Evolutionary conservation across 192 early-diverging fungal genomes (phyloP), one percentile per base, ranked within the genome.

Genomic region (Lobosporangium transversale): DNA sequence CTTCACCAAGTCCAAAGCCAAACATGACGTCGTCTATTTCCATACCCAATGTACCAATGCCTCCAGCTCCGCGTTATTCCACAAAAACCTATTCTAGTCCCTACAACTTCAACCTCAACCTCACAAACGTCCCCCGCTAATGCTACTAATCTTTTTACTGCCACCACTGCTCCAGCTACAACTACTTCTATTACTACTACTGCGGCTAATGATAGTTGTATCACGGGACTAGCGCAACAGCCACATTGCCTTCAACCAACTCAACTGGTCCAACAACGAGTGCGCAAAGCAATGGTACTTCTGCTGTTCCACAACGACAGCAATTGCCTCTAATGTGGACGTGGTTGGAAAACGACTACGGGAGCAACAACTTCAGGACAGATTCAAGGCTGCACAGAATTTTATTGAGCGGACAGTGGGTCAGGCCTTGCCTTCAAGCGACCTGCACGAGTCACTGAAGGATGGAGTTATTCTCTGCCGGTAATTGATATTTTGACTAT

Each of bases 401-500:
- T 93, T 89, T 62, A 85, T 93, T 30, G 88, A 91, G 40, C 73
- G 83, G 11, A 87, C 87, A 21, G 71, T 91, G 3, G 87, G 81
- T 7, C 61, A 80, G 31, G 78, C 83, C 52, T 81, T 94, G 18
- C 82, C 87, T 3, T 78, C 79, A 14, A 79, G 79, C 30, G 84
- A 87, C 53, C 73, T 94, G 23, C 86, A 87, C 31, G 67, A 78
- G 9, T 83, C 84, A 29, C 82, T 95, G 15, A 87, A 88, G 60
- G 91, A 93, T 58, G 94, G 92, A 31, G 89, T 93, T 5, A 66
- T 94, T 5, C 84, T 95, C 36, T 95, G 94, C 84, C 85, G 82
- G 89, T 90, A 83, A 5, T n/a, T n/a, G n/a, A n/a, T n/a, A n/a
- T n/a, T n/a, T n/a, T n/a, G n/a, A n/a, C n/a, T n/a, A n/a, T n/a